These are phyloP conservation scores for Amanita jacksonii DNA, from an alignment of 768 basidiomycete species.

Conservation along the genomic window DNA sequence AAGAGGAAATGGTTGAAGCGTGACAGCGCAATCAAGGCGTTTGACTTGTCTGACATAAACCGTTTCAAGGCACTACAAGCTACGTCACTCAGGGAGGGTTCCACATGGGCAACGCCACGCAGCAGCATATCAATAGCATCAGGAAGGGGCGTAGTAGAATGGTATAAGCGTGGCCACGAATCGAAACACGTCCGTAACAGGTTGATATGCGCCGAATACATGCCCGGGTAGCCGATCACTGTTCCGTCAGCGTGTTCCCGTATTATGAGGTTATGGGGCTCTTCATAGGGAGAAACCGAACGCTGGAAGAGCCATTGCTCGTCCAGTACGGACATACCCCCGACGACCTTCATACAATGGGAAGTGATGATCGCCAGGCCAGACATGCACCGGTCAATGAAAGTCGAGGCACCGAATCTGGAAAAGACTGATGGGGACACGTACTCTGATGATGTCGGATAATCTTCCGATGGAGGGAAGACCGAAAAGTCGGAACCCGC, in stretches of 20 bases:
- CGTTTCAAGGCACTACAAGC: constrained; percentile 62
- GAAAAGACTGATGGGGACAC: constrained; percentile 44
- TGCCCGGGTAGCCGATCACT: constrained; percentile 55
- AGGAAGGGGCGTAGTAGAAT: constrained; percentile 39
- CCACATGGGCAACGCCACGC: constrained; percentile 77
- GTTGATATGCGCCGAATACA: constrained; percentile 51
- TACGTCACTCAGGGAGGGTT: constrained; percentile 61
- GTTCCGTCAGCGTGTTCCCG: constrained; percentile 58
- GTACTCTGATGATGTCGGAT: constrained; percentile 57
- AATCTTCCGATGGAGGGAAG: constrained; percentile 48
- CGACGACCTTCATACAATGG: constrained; percentile 54
- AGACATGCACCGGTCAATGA: constrained; percentile 56
- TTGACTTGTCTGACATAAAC: constrained; percentile 51
- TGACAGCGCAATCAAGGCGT: constrained; percentile 49
- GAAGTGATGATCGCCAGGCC: constrained; percentile 48
- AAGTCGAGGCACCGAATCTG: constrained; percentile 62
- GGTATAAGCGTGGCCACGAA: constrained; percentile 76
- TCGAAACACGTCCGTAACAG: constrained; percentile 72
- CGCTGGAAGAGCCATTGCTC: constrained; percentile 69
- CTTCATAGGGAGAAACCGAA: constrained; percentile 52
- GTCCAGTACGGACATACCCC: constrained; percentile 75
- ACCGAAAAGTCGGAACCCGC: constrained; percentile 58
- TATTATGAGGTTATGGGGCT: constrained; percentile 56
- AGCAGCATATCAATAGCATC: constrained; percentile 74
- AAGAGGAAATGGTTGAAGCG: constrained; percentile 69